These are phyloP conservation scores for Rhodotorula sp. DNA, from an alignment of 1,284 basidiomycete species.

Conservation along the genomic window DNA sequence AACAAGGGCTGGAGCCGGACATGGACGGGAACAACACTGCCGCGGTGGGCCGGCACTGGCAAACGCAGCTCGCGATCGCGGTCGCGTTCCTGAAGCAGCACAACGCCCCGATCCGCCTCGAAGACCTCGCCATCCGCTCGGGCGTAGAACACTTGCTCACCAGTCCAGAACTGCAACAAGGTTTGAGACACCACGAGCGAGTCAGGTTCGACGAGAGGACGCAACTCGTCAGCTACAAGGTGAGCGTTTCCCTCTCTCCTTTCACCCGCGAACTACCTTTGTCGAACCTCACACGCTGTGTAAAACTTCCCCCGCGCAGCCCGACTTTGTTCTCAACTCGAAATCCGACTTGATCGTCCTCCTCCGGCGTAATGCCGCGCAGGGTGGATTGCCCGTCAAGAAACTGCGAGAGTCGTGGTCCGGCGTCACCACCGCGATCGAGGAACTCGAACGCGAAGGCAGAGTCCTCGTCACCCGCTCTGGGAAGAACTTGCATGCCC, in stretches of 20 bases:
- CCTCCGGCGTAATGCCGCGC: slow-evolving; percentile 72
- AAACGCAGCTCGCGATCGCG: slow-evolving; percentile 81
- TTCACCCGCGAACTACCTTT: not conserved
- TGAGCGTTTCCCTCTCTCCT: slow-evolving; percentile 54
- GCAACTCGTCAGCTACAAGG: slow-evolving; percentile 72
- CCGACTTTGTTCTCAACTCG: slow-evolving; percentile 79
- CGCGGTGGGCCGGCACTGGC: slow-evolving; percentile 66
- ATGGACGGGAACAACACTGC: not conserved
- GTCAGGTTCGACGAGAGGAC: slow-evolving; percentile 76
- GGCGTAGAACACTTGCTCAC: slow-evolving; percentile 57
- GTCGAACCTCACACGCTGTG: not conserved
- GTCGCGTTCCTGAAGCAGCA: slow-evolving; percentile 69
- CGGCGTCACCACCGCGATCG: slow-evolving; percentile 73
- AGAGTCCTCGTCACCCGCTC: slow-evolving; percentile 82
- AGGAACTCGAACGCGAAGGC: slow-evolving; percentile 80
- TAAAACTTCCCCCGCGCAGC: slow-evolving; percentile 53
- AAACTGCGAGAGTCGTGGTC: slow-evolving; percentile 86
- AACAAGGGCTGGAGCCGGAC: too few species aligned
- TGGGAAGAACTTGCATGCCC: slow-evolving; percentile 53
- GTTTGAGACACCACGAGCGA: slow-evolving; percentile 70
- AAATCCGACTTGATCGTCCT: slow-evolving; percentile 76
- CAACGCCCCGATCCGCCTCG: slow-evolving; percentile 40
- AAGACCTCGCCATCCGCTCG: slow-evolving; percentile 43
- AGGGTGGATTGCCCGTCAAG: slow-evolving; percentile 78
- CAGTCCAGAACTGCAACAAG: slow-evolving; percentile 67